These are phyloP conservation scores for Friedmanniomyces simplex DNA, from an alignment of 495 filamentous ascomycete species.

Conservation along the genomic window DNA sequence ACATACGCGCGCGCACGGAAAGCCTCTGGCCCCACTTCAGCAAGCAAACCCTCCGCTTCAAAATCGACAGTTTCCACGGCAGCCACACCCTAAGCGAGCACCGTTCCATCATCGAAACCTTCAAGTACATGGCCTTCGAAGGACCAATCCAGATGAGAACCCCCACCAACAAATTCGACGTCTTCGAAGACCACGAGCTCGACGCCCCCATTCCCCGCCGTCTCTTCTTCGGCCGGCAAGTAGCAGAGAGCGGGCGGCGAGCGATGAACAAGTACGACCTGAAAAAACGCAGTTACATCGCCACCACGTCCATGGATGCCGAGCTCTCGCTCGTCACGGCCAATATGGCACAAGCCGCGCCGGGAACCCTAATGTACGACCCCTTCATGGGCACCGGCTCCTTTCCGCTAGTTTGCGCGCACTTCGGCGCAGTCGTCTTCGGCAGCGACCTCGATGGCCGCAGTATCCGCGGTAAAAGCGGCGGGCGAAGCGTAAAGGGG, in stretches of 20 bases:
- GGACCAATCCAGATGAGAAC: slow-evolving; percentile 65
- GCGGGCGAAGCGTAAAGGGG: slow-evolving; percentile 44
- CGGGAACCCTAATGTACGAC: slow-evolving; percentile 79
- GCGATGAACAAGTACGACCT: slow-evolving; percentile 69
- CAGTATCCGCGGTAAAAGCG: slow-evolving; percentile 63
- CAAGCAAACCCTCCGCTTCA: slow-evolving; percentile 64
- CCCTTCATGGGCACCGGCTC: slow-evolving; percentile 92
- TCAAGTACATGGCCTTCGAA: slow-evolving; percentile 63
- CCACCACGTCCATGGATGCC: slow-evolving; percentile 93
- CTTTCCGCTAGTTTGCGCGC: slow-evolving; percentile 74
- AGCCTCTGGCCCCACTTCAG: slow-evolving; percentile 55
- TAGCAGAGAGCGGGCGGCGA: slow-evolving; percentile 49
- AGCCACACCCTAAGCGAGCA: slow-evolving; percentile 51
- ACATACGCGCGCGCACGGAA: slow-evolving; percentile 46
- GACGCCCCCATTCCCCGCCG: slow-evolving; percentile 45
- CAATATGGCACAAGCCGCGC: slow-evolving; percentile 73
- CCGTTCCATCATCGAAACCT: slow-evolving; percentile 63
- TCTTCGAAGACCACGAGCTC: slow-evolving; percentile 68
- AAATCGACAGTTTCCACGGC: slow-evolving; percentile 64
- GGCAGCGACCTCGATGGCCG: slow-evolving; percentile 92
- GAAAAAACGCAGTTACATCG: slow-evolving; percentile 87
- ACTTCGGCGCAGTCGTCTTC: slow-evolving; percentile 71
- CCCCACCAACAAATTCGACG: slow-evolving; percentile 60
- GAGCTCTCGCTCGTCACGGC: slow-evolving; percentile 86
- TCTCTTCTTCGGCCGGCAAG: slow-evolving; percentile 60